These are phyloP conservation scores for Scedosporium minutisporum DNA, from an alignment of 2,329 filamentous ascomycete species.

Conservation along the genomic window DNA sequence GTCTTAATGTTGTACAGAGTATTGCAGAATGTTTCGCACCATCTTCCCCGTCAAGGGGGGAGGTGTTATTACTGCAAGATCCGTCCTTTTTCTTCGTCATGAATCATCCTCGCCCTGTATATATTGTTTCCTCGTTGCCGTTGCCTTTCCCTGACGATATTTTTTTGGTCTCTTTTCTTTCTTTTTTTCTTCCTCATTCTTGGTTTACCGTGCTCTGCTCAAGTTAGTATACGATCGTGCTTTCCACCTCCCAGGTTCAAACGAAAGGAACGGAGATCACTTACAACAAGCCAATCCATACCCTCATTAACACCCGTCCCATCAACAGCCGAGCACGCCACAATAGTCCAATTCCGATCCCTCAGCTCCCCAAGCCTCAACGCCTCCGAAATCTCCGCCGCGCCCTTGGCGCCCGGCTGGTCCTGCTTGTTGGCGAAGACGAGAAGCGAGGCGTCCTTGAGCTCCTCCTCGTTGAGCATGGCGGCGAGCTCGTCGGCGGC, in stretches of 20 bases:
- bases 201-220: neutral
- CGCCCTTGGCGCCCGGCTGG: constrained; percentile 91
- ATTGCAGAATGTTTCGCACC: neutral
- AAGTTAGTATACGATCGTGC: neutral
- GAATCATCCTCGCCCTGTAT: neutral
- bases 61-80: neutral
- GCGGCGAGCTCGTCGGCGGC: constrained; percentile 85
- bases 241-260: neutral
- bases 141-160: neutral
- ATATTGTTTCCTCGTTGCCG: no score
- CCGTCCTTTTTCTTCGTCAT: neutral
- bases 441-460: constrained; percentile 81
- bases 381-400: constrained; percentile 92
- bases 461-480: constrained; percentile 95
- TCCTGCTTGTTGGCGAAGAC: constrained; percentile 99
- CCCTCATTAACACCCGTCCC: constrained; percentile 90
- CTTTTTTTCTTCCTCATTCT: neutral
- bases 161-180: neutral
- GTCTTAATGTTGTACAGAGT: neutral
- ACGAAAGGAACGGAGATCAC: constrained; percentile 16
- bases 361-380: constrained; percentile 81
- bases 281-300: constrained; percentile 97
- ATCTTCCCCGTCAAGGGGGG: neutral
- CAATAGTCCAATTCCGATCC: constrained; percentile 98
- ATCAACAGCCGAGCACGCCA: constrained; percentile 93